phyloP scores from a whole-genome alignment of 164 flowering plant species.

The Vitis amurensis region DNA sequence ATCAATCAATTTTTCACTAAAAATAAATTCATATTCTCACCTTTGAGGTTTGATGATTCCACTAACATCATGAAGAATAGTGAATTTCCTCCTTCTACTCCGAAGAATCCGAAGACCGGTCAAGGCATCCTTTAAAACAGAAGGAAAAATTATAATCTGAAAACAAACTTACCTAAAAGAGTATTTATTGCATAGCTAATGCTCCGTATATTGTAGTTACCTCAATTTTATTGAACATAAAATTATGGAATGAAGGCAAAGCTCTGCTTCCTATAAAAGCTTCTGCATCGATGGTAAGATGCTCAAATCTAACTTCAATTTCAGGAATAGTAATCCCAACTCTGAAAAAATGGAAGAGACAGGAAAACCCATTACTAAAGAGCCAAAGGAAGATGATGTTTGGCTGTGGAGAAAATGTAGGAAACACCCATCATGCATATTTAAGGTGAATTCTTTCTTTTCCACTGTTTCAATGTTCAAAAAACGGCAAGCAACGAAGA shows the following conservation, averaged over 20 bases:
- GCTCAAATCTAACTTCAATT: slow-evolving; percentile 68
- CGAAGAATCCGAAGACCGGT: too few species aligned
- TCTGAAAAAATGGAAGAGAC: slow-evolving; percentile 23
- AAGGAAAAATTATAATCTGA: too few species aligned
- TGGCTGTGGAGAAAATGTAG: neutral
- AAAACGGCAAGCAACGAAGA: neutral
- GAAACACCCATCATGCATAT: neutral
- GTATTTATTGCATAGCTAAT: too few species aligned
- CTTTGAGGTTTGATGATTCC: too few species aligned
- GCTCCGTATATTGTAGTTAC: slow-evolving; percentile 15
- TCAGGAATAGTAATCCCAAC: slow-evolving; percentile 66
- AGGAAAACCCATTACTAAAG: neutral
- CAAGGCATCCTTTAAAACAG: too few species aligned
- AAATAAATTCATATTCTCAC: too few species aligned
- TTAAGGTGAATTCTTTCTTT: neutral
- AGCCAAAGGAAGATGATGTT: neutral
- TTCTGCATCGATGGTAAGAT: slow-evolving; percentile 50
- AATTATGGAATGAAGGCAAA: slow-evolving; percentile 56
- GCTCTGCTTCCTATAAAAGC: slow-evolving; percentile 57
- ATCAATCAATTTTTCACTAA: too few species aligned
- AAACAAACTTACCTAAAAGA: too few species aligned
- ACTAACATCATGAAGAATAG: too few species aligned
- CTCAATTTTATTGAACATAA: slow-evolving; percentile 36
- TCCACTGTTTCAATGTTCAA: neutral
- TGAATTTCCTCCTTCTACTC: too few species aligned